Evolutionary conservation across 352 stramenopile genomes (phyloP), one percentile per base, ranked within the genome.

Genomic region (Globisporangium barbulae): DNA sequence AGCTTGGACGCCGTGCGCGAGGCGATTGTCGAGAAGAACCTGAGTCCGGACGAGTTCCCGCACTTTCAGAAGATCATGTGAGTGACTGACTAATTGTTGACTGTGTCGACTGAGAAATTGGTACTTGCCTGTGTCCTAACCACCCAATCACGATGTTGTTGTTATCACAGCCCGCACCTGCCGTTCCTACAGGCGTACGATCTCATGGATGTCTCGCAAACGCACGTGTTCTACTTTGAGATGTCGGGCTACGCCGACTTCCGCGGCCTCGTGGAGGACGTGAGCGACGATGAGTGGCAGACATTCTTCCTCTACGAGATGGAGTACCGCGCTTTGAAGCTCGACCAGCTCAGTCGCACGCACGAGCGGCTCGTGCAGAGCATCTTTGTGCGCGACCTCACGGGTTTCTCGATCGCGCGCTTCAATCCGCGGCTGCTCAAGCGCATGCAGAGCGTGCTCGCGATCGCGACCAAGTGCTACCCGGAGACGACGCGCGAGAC

Each of bases 281-380:
- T 92, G 33, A 76, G 71, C 5, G 78, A 92, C 50, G 83, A 89
- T 5, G 83, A 92, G 54, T 90, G 79, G 81, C 75, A 77, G 45
- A 73, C 75, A 8, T 92, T 89, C 59, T 83, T 79, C 39, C 65
- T 89, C 17, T 88, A 90, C 63, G 82, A 83, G n/a, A 85, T 92
- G 70, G 83, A 92, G 61, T 84, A 85, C 59, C 78, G 79, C 19
- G 71, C 83, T 4, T 69, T 90, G 21, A 81, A 78, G 35, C 73
- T 92, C 15, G 83, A 92, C 54, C 74, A 83, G 53, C 75, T 89
- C 21, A 89, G 79, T 48, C 76, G 82, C 21, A 71, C 84, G 59
- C 62, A 74, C 39, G 76, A 89, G 64, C 70, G 55, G 42, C 54
- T 92, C 49, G 77, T 90, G 22, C 78, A 86, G 53, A 89, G 72